These are phyloP conservation scores for Peronosclerospora sorghi DNA, from an alignment of 352 stramenopile genomes.

Conservation along the genomic window DNA sequence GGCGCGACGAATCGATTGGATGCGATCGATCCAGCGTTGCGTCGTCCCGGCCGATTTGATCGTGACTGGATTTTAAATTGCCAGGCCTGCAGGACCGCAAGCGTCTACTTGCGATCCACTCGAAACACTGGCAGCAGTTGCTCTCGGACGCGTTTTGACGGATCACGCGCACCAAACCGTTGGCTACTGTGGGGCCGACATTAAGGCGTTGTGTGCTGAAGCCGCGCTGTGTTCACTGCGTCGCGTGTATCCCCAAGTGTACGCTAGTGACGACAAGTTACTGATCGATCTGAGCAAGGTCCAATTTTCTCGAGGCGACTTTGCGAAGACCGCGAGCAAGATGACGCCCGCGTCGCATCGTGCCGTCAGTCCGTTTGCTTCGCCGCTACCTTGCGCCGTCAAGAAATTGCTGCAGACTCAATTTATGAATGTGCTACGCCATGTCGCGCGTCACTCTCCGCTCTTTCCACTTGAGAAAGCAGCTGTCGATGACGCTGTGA, in stretches of 20 bases:
- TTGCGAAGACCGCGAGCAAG: slow-evolving; percentile 60
- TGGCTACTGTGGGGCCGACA: slow-evolving; percentile 86
- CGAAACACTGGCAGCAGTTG: slow-evolving; percentile 75
- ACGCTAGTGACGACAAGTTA: slow-evolving; percentile 67
- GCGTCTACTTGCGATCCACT: slow-evolving; percentile 85
- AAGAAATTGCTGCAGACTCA: slow-evolving; percentile 31
- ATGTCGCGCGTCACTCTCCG: slow-evolving; percentile 45
- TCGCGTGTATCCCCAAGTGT: slow-evolving; percentile 82
- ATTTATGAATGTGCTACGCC: slow-evolving; percentile 30
- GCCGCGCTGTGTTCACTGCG: slow-evolving; percentile 82
- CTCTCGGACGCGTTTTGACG: slow-evolving; percentile 45
- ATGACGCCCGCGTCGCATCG: slow-evolving; percentile 76
- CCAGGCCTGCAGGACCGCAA: slow-evolving; percentile 71
- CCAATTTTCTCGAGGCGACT: slow-evolving; percentile 57
- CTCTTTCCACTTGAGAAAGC: slow-evolving; percentile 43
- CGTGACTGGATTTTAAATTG: slow-evolving; percentile 86
- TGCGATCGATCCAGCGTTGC: slow-evolving; percentile 91
- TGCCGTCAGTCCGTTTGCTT: slow-evolving; percentile 55
- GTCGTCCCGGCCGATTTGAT: slow-evolving; percentile 90
- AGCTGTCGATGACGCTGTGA: slow-evolving; percentile 28
- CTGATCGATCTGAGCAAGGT: slow-evolving; percentile 64
- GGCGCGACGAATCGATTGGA: slow-evolving; percentile 96
- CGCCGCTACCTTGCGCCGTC: slow-evolving; percentile 52
- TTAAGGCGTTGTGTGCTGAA: slow-evolving; percentile 87
- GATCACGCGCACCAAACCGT: slow-evolving; percentile 77